Base-by-base conservation (phyloP, 2,329 filamentous ascomycete species). In the Botrytis fabae region DNA sequence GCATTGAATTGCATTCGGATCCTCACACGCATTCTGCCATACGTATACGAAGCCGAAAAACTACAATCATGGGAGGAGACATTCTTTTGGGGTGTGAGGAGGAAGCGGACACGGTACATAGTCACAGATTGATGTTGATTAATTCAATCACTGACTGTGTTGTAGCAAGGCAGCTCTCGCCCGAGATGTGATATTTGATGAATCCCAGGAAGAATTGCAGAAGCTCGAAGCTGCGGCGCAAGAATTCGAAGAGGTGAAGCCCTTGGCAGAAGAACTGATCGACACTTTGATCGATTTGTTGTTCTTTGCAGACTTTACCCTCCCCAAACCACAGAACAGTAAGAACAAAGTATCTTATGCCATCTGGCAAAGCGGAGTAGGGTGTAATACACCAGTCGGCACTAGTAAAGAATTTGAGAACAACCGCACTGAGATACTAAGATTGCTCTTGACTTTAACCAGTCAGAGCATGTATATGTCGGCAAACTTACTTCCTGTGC, bases 281-380 rank as follows among this genome's bases (percentile, higher is more conserved):
- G 95, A 98, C 80, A 94, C 94, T 0, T 85, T 98, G 70, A 84
- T 96, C 74, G 95, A 98, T 80, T 84, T 98, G 70, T 87, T 98
- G 60, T 99, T 99, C 87, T 97, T 93, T 81, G 91, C 92, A 14
- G 93, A 94, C 72, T 92, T 99, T 79, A 97, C 95, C 0, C 87
- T 98, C 25, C 93, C 95, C 16, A 89, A 86, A 73, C 88, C 92
- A 60, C 86, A 90, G 22, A 87, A 90, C 73, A 89, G 89, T 71
- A 94, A 92, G 80, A 88, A 88, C 75, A 97, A 96, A 81, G 92
- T 98, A 72, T 92, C 92, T 12, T 97, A 96, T 83, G 92, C 94
- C 71, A 98, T 99, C 81, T 99, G 96, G 96, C 94, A 98, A 84
- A 98, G 93, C 80, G 96, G 96, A 65, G 95, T 99, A 44, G 96